Evolutionary conservation across 306 rosid species (phyloP).

Genomic region (Crotalaria pallida): DNA sequence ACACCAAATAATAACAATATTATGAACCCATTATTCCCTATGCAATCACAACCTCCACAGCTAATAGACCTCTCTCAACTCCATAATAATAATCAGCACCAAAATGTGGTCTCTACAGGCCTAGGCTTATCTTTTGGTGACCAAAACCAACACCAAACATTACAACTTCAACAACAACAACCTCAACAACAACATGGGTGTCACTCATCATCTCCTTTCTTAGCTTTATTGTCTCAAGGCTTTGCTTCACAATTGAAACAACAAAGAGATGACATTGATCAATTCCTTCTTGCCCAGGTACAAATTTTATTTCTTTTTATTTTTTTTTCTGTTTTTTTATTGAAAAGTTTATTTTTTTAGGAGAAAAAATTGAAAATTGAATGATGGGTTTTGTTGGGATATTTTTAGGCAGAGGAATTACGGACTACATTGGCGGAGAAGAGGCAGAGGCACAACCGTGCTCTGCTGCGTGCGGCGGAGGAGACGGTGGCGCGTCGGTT

Average conservation of each 20-base stretch:
- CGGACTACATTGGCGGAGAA: conserved; percentile 71
- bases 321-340: neutral
- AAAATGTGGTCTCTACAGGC: conserved; percentile 88
- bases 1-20: conserved; percentile 22
- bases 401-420: conserved; percentile 61
- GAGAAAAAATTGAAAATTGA: neutral
- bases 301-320: neutral
- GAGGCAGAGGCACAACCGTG: conserved; percentile 57
- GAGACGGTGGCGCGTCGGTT: conserved; percentile 46
- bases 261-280: conserved; percentile 65
- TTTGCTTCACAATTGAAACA: conserved; percentile 64
- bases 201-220: conserved; percentile 44
- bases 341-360: neutral
- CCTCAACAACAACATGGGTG: conserved; percentile 15
- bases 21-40: conserved; percentile 38
- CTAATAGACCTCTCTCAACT: conserved; percentile 73
- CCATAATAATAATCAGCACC: conserved; percentile 56
- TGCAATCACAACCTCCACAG: conserved; percentile 60
- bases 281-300: conserved; percentile 78
- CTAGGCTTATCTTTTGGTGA: conserved; percentile 62
- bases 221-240: conserved; percentile 43
- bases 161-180: conserved; percentile 33
- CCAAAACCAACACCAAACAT: conserved; percentile 37
- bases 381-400: neutral
- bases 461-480: conserved; percentile 61